phyloP scores from a whole-genome alignment of 2,329 filamentous ascomycete species.

The Helotiales sp. region DNA sequence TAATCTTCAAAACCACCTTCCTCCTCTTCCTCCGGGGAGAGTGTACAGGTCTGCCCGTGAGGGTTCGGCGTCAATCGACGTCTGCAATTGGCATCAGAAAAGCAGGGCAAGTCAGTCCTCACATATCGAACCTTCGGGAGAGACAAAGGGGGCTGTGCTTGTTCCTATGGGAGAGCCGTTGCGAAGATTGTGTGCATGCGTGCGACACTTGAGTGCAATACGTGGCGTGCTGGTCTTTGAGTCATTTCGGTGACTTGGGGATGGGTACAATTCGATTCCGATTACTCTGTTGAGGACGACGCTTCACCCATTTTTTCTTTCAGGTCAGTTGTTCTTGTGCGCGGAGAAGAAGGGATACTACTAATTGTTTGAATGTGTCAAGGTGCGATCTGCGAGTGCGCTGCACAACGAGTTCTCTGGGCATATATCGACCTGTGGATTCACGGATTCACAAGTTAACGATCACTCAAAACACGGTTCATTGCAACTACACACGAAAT shows the following conservation, averaged over 20 bases:
- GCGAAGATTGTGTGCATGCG: slow-evolving; percentile 79
- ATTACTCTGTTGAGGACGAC: slow-evolving; percentile 39
- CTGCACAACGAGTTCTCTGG: neutral
- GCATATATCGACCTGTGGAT: too few species aligned
- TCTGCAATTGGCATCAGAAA: slow-evolving; percentile 94
- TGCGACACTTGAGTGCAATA: slow-evolving; percentile 92
- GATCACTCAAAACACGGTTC: neutral
- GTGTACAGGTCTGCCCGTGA: slow-evolving; percentile 71
- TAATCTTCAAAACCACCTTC: slow-evolving; percentile 71
- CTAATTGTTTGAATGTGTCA: slow-evolving; percentile 26
- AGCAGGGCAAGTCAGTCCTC: slow-evolving; percentile 55
- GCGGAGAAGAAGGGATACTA: slow-evolving; percentile 32
- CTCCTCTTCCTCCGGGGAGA: slow-evolving; percentile 45
- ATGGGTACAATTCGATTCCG: slow-evolving; percentile 41
- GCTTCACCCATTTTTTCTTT: slow-evolving; percentile 32
- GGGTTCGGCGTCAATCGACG: slow-evolving; percentile 81
- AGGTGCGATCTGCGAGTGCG: neutral
- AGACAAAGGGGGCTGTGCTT: slow-evolving; percentile 39
- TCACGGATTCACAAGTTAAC: too few species aligned
- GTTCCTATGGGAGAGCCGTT: slow-evolving; percentile 87
- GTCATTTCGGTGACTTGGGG: slow-evolving; percentile 25
- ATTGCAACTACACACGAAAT: neutral
- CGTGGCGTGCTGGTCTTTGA: slow-evolving; percentile 66
- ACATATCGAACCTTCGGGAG: slow-evolving; percentile 28
- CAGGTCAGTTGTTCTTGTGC: slow-evolving; percentile 24